phyloP scores from a whole-genome alignment of 140 eudicot genomes.

The Erigeron philadelphicus region DNA sequence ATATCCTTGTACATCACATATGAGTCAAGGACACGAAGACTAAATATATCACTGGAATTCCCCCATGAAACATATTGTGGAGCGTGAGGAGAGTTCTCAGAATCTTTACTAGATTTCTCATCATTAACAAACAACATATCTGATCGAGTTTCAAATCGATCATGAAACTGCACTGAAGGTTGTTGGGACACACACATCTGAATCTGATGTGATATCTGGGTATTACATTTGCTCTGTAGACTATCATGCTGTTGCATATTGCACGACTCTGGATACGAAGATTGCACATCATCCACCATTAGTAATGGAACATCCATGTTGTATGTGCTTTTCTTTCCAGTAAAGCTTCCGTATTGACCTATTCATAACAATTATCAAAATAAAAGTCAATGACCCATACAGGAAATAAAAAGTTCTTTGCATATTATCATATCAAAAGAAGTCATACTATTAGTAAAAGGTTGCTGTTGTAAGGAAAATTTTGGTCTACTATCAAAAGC shows the following conservation, averaged over 20 bases:
- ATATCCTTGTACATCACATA: slow-evolving; percentile 41
- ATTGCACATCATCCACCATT: slow-evolving; percentile 30
- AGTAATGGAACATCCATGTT: slow-evolving; percentile 22
- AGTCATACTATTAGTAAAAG: slow-evolving; percentile 30
- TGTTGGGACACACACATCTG: slow-evolving; percentile 15
- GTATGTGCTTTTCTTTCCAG: slow-evolving; percentile 20
- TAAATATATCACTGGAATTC: slow-evolving; percentile 21
- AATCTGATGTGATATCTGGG: slow-evolving; percentile 7
- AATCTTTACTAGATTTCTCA: neutral
- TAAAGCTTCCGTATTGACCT: slow-evolving; percentile 26
- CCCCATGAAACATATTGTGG: slow-evolving; percentile 21
- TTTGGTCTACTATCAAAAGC: slow-evolving; percentile 39
- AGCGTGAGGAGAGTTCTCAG: slow-evolving; percentile 2
- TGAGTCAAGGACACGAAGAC: slow-evolving; percentile 29
- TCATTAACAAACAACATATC: slow-evolving; percentile 6
- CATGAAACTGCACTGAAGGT: slow-evolving; percentile 16
- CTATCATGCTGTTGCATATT: slow-evolving; percentile 20
- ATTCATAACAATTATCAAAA: slow-evolving; percentile 14
- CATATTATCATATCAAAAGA: neutral
- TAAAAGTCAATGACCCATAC: slow-evolving; percentile 5
- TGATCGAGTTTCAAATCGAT: slow-evolving; percentile 17
- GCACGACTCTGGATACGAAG: slow-evolving; percentile 26
- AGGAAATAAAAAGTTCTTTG: neutral
- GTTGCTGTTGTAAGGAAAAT: slow-evolving; percentile 22
- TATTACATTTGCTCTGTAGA: slow-evolving; percentile 14